Percentiles rank a stretch among this genome's conserved stretches.
phyloP scores from a whole-genome alignment of 2,329 filamentous ascomycete genomes.

The Lasiodiplodia hormozganensis region DNA sequence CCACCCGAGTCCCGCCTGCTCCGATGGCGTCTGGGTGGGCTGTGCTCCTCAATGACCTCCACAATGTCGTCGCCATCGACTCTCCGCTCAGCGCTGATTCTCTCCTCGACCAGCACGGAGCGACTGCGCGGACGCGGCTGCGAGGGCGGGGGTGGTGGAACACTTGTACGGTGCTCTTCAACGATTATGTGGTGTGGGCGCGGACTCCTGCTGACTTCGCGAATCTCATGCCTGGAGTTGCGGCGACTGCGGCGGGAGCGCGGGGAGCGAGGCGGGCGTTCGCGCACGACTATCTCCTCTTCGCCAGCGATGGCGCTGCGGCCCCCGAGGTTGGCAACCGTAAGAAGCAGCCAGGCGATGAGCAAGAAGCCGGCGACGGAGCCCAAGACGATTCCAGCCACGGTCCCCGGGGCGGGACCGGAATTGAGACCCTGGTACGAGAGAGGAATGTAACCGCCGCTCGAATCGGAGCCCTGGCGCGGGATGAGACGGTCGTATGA shows the following conservation, averaged over 20 bases:
- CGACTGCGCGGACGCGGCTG: slow-evolving; percentile 39
- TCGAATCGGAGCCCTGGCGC: slow-evolving; percentile 34
- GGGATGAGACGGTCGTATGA: neutral
- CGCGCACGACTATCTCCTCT: slow-evolving; percentile 65
- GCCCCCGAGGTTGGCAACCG: slow-evolving; percentile 45
- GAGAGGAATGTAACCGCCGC: slow-evolving; percentile 62
- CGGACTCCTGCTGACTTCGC: slow-evolving; percentile 48
- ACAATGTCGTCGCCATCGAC: slow-evolving; percentile 62
- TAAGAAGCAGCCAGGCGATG: slow-evolving; percentile 59
- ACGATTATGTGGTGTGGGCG: slow-evolving; percentile 47
- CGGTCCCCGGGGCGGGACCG: slow-evolving; percentile 62
- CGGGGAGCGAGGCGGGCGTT: slow-evolving; percentile 35
- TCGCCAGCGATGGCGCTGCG: slow-evolving; percentile 53
- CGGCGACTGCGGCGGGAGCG: slow-evolving; percentile 42
- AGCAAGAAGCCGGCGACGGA: slow-evolving; percentile 61
- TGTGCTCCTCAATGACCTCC: slow-evolving; percentile 65
- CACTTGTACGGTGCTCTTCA: slow-evolving; percentile 39
- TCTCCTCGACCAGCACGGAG: slow-evolving; percentile 54
- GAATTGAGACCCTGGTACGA: slow-evolving; percentile 63
- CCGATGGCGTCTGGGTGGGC: slow-evolving; percentile 47
- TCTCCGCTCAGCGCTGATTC: slow-evolving; percentile 35
- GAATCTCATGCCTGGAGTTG: slow-evolving; percentile 43
- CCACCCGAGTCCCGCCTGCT: slow-evolving; percentile 48
- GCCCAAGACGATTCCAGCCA: slow-evolving; percentile 67
- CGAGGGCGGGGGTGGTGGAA: slow-evolving; percentile 32